Percentiles rank a stretch among this genome's conserved stretches.
phyloP scores from a whole-genome alignment of 371 early-diverging fungal genomes.

The Mucor circinelloides region DNA sequence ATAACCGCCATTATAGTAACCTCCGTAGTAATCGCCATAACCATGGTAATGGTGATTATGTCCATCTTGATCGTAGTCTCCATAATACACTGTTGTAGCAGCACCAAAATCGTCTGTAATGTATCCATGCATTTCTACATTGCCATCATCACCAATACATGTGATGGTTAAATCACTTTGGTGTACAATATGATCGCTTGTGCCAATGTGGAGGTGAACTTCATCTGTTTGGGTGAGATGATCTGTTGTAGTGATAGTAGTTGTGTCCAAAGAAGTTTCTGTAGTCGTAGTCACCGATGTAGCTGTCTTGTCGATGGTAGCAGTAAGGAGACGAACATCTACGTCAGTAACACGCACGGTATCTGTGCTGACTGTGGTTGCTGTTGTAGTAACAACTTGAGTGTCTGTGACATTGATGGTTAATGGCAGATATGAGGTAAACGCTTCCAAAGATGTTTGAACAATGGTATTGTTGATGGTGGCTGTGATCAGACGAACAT shows the following conservation, averaged over 20 bases:
- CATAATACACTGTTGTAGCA: neutral
- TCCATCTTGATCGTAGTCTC: neutral
- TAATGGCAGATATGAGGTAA: neutral
- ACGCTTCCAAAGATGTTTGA: neutral
- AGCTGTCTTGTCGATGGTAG: neutral
- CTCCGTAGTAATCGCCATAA: neutral
- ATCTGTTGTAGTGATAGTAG: neutral
- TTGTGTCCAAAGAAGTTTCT: neutral
- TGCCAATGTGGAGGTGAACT: constrained; percentile 7
- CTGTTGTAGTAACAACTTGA: neutral
- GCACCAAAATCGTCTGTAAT: neutral
- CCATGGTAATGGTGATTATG: neutral
- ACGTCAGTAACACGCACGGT: neutral
- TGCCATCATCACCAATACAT: constrained; percentile 10
- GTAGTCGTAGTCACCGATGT: neutral
- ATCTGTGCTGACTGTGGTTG: neutral
- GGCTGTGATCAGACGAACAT: constrained; percentile 1
- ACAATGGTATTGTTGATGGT: neutral
- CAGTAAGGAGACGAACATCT: constrained; percentile 1
- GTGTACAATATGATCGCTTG: neutral
- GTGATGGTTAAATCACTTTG: constrained; percentile 1
- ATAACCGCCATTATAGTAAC: neutral
- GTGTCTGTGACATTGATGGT: constrained; percentile 1
- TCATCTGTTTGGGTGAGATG: neutral
- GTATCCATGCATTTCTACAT: constrained; percentile 4